phyloP scores from a whole-genome alignment of 2,329 filamentous ascomycete genomes.

The Furcasterigmium furcatum region DNA sequence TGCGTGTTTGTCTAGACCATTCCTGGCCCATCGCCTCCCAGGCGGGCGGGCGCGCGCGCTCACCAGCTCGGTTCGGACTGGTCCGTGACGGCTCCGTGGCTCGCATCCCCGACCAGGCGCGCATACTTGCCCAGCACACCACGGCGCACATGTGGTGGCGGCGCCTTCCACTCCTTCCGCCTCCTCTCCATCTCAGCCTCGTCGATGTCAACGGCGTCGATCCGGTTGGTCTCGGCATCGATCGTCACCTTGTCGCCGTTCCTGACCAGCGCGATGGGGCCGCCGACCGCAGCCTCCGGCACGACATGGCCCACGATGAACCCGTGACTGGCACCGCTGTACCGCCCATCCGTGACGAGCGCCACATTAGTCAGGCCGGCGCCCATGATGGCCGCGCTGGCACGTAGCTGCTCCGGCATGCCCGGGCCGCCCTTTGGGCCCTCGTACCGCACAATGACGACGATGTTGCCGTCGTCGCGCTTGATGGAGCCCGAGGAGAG shows the following conservation, averaged over 20 bases:
- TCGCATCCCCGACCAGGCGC: slow-evolving; percentile 82
- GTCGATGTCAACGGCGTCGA: slow-evolving; percentile 60
- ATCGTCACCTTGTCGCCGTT: slow-evolving; percentile 85
- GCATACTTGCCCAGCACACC: slow-evolving; percentile 91
- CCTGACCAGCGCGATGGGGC: slow-evolving; percentile 78
- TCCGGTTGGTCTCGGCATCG: slow-evolving; percentile 76
- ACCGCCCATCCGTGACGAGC: slow-evolving; percentile 87
- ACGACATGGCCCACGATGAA: slow-evolving; percentile 94
- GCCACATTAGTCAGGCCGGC: slow-evolving; percentile 84
- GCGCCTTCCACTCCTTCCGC: slow-evolving; percentile 65
- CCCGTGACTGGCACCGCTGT: slow-evolving; percentile 83
- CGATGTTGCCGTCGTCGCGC: slow-evolving; percentile 66
- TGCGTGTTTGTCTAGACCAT: too few relatives aligned
- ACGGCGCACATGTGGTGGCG: slow-evolving; percentile 69
- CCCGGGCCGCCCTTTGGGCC: slow-evolving; percentile 90
- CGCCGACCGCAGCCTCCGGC: slow-evolving; percentile 85
- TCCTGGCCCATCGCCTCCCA: too few relatives aligned
- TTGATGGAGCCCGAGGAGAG: slow-evolving; percentile 64
- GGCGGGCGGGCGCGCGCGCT: too few relatives aligned
- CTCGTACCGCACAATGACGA: slow-evolving; percentile 89
- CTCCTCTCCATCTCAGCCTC: slow-evolving; percentile 68
- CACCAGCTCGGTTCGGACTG: slow-evolving; percentile 22
- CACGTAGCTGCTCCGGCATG: slow-evolving; percentile 93
- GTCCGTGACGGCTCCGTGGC: slow-evolving; percentile 88
- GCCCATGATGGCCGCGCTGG: slow-evolving; percentile 88